Evolutionary conservation across 768 basidiomycete genomes (phyloP), one percentile per base, ranked within the genome.

Genomic region (Trametopsis cervina): DNA sequence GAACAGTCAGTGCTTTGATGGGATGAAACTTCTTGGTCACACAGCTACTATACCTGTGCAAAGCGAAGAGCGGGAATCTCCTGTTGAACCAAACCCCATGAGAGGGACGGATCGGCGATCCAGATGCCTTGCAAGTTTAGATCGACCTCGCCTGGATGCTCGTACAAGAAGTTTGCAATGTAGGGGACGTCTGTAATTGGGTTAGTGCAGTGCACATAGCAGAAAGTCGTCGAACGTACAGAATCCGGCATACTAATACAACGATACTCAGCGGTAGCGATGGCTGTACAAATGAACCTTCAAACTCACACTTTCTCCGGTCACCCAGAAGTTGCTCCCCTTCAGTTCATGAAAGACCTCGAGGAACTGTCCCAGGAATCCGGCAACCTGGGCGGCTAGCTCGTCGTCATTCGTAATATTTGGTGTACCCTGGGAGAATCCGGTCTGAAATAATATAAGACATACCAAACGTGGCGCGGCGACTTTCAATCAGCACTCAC

Each of bases 101-200:
- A 79, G 4, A 87, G 58, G 2, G 69, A 54, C 0, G 58, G 81
- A 65, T 86, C 82, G 24, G 71, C 67, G 24, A 85, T 76, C 37
- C 39, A 46, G 1, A 10, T n/a, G 25, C 46, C 85, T 59, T 81
- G 75, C 20, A 87, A 68, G 33, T 73, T 64, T 13, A 87, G 66
- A 27, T 75, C 73, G 13, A 86, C 61, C 0, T 63, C 57, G 1
- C 54, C 61, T 0, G 81, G 75, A 41, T 85, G 66, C 35, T 74
- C 71, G 56, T 81, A 84, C 36, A 87, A 80, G 56, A 71, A 82
- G 63, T 85, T 78, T 3, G 85, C 84, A 46, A 85, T 81, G 57
- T 88, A 84, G 80, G 52, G 56, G 45, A 85, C 81, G 57, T 87
- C 85, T 86, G 41, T n/a, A n/a, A n/a, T n/a, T n/a, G n/a, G n/a